phyloP scores from a whole-genome alignment of 1,284 basidiomycete species.

The Dichomitus squalens region DNA sequence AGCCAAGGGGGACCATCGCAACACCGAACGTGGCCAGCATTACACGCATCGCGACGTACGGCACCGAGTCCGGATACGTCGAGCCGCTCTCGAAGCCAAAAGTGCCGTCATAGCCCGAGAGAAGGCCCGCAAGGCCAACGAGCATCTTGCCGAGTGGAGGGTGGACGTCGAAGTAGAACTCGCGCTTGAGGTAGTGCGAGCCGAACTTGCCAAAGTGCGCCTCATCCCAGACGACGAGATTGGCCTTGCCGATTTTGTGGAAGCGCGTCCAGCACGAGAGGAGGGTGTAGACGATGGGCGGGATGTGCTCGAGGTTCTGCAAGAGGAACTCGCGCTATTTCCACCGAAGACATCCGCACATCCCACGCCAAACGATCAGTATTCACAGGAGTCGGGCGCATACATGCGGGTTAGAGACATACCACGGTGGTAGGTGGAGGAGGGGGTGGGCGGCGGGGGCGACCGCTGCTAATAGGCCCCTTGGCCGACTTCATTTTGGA shows the following conservation, averaged over 20 bases:
- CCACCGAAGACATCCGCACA: neutral
- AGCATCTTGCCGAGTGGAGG: slow-evolving; percentile 99
- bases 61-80: slow-evolving; percentile 83
- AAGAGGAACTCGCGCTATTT: slow-evolving; percentile 73
- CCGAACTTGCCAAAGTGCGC: slow-evolving; percentile 99
- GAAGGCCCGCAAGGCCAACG: slow-evolving; percentile 89
- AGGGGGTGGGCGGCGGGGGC: slow-evolving; percentile 55
- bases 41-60: slow-evolving; percentile 94
- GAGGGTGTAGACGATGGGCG: slow-evolving; percentile 87
- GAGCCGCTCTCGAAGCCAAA: slow-evolving; percentile 97
- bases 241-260: slow-evolving; percentile 89
- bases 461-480: slow-evolving; percentile 58
- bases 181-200: slow-evolving; percentile 93
- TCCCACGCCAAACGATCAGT: neutral
- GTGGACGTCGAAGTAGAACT: slow-evolving; percentile 98
- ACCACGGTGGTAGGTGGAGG: slow-evolving; percentile 76
- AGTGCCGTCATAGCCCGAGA: slow-evolving; percentile 89
- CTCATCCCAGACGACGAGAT: slow-evolving; percentile 97
- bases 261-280: slow-evolving; percentile 94
- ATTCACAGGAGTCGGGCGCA: neutral
- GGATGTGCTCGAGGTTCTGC: slow-evolving; percentile 84
- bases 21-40: slow-evolving; percentile 95
- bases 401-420: slow-evolving; percentile 32
- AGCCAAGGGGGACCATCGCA: slow-evolving; percentile 92
- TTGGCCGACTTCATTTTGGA: slow-evolving; percentile 57